phyloP scores from a whole-genome alignment of 2,329 filamentous ascomycete genomes.

The Nakataea oryzae region DNA sequence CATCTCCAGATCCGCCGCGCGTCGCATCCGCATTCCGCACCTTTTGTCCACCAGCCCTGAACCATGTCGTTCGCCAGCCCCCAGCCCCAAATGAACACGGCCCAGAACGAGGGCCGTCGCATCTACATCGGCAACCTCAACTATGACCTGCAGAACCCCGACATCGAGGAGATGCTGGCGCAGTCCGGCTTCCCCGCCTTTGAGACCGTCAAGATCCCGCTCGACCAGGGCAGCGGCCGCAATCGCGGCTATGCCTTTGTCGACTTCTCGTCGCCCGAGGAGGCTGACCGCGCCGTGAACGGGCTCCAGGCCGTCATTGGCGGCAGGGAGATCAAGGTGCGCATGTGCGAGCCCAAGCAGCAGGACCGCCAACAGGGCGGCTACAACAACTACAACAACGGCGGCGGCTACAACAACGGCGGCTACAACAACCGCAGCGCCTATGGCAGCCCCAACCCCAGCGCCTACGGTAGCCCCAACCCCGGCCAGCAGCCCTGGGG shows the following conservation, averaged over 20 bases:
- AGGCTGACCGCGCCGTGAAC: slow-evolving; percentile 47
- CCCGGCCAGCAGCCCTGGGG: slow-evolving; percentile 29
- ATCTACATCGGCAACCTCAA: slow-evolving; percentile 57
- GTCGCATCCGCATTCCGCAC: neutral
- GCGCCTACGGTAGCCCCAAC: neutral
- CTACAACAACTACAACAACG: neutral
- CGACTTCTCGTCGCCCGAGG: slow-evolving; percentile 47
- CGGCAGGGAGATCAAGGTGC: slow-evolving; percentile 51
- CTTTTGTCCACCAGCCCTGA: neutral
- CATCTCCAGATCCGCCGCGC: neutral
- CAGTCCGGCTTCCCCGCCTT: slow-evolving; percentile 22
- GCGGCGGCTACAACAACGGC: slow-evolving; percentile 2
- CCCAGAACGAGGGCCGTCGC: slow-evolving; percentile 2
- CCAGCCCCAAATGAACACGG: neutral
- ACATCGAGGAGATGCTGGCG: slow-evolving; percentile 22
- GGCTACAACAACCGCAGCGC: slow-evolving; percentile 2
- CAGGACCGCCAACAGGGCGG: slow-evolving; percentile 33
- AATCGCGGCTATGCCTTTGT: slow-evolving; percentile 71
- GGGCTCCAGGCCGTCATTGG: slow-evolving; percentile 43
- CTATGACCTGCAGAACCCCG: slow-evolving; percentile 34
- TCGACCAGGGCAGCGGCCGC: slow-evolving; percentile 56
- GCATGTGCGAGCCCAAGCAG: slow-evolving; percentile 50
- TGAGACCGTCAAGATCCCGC: slow-evolving; percentile 55
- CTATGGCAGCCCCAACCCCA: slow-evolving; percentile 9
- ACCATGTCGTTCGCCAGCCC: slow-evolving; percentile 1